Conservation (phyloP, 2,329 filamentous ascomycete genomes). For the Teratosphaeria destructans region DNA sequence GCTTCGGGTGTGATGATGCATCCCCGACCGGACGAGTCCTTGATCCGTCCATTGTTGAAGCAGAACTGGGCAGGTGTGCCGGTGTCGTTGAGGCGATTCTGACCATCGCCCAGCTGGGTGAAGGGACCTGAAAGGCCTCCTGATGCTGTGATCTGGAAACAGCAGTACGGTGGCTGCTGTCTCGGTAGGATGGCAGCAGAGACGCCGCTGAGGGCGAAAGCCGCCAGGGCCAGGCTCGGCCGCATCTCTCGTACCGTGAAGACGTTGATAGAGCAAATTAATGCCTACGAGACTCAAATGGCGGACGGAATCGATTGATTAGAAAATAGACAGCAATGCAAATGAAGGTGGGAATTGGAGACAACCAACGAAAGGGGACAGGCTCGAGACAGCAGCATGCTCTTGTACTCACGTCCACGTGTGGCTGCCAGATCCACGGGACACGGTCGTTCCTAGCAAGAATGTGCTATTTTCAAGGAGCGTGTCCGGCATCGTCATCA, state of each 20-base stretch:
- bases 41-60: constrained; percentile 42
- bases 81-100: constrained; percentile 44
- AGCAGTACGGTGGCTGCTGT: neutral
- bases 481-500: neutral
- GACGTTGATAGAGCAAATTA: neutral
- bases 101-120: constrained; percentile 26
- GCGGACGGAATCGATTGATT: neutral
- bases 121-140: neutral
- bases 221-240: neutral
- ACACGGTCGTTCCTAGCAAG: neutral
- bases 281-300: neutral
- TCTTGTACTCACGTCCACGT: neutral
- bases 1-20: constrained; percentile 54
- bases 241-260: neutral
- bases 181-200: neutral
- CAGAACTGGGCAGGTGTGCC: constrained; percentile 38
- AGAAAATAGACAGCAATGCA: neutral
- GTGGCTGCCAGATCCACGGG: neutral
- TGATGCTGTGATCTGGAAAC: constrained; percentile 2
- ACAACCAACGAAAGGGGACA: neutral
- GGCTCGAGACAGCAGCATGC: neutral
- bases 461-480: neutral
- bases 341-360: neutral
- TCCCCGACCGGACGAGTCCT: constrained; percentile 46
- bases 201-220: neutral